A percentile compares a stretch with the other conserved stretches of the same genome.
Conservation (phyloP, 345 rosid genomes). For the Turritis glabra region DNA sequence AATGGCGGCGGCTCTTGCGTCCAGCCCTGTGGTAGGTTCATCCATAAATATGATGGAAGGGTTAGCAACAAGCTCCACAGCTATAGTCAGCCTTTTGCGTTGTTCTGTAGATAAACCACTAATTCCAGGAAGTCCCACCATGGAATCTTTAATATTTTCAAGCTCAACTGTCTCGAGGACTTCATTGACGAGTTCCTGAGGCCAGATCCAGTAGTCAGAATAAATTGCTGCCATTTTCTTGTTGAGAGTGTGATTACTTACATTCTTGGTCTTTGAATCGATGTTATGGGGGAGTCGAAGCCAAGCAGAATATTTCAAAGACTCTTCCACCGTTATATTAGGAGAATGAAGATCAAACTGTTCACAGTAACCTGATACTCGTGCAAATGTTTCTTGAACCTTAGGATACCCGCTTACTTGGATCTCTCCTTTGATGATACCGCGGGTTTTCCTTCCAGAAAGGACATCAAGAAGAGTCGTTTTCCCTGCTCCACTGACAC, state of each 20-base stretch:
- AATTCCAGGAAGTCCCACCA: conserved; percentile 47
- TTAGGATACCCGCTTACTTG: conserved; percentile 59
- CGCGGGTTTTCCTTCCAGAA: conserved; percentile 62
- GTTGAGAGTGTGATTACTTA: conserved; percentile 26
- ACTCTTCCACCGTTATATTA: conserved; percentile 60
- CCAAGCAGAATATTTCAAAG: conserved; percentile 61
- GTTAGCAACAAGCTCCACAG: conserved; percentile 56
- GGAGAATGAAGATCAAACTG: conserved; percentile 71
- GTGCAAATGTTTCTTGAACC: conserved; percentile 60
- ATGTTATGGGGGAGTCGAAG: conserved; percentile 48
- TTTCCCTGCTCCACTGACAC: conserved; percentile 73
- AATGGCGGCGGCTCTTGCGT: conserved; percentile 62
- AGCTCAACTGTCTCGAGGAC: conserved; percentile 53
- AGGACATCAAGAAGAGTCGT: conserved; percentile 73
- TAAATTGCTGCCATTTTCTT: background rate
- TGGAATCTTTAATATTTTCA: conserved; percentile 43
- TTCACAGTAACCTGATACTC: conserved; percentile 71
- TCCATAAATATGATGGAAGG: conserved; percentile 59
- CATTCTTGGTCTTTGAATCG: conserved; percentile 39
- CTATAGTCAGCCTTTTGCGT: conserved; percentile 54
- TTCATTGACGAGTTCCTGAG: conserved; percentile 46
- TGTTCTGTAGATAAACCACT: conserved; percentile 55
- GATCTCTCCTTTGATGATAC: conserved; percentile 56
- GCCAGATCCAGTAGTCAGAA: conserved; percentile 2
- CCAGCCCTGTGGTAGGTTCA: conserved; percentile 57